Base-by-base conservation (phyloP, 1,284 basidiomycete genomes). In the Moniliella sp. region DNA sequence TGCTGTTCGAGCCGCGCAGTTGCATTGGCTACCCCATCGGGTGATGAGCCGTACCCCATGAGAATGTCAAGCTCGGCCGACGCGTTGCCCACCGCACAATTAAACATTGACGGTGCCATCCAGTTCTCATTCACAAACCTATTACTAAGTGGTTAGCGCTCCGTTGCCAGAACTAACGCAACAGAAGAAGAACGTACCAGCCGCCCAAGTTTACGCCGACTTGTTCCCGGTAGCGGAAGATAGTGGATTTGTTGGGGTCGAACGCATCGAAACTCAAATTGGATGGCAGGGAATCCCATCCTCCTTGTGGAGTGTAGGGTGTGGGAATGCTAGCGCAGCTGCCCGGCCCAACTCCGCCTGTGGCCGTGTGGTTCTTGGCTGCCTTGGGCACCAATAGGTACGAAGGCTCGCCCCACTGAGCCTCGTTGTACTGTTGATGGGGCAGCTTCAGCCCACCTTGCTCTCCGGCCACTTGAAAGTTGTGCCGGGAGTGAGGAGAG, bases 91-190 rank as follows among this genome's bases (percentile, higher is more conserved):
- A 65, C 54, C 3, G 76, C 75, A 37, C 74, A 76, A 2, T 57
- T 52, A 51, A 78, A 78, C 18, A 76, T 44, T 26, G 72, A 73
- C 3, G 72, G 71, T 4, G 71, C 70, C 74, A 80, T 78, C 76
- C 77, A 80, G 17, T 68, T 62, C 53, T 80, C 77, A 35, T 74
- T 70, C 1, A 78, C 75, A 46, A 79, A 77, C 75, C 75, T 75
- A 36, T 9, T 31, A 21, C 15, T 13, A 7, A 5, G 1, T 12
- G n/a, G 23, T 5, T 7, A 13, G 15, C 11, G 15, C 26, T 27
- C 25, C 43, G 23, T 9, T n/a, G 12, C 9, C 9, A 12, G 21
- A 23, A 29, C 11, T 25, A 9, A 12, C n/a, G 19, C 4, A 5
- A 10, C 12, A 21, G 30, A 31, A 4, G 5, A 3, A 31, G 17